Evolutionary conservation across 305 asterid species (phyloP), one percentile per base, ranked within the genome.

Genomic region (Fraxinus platypoda): DNA sequence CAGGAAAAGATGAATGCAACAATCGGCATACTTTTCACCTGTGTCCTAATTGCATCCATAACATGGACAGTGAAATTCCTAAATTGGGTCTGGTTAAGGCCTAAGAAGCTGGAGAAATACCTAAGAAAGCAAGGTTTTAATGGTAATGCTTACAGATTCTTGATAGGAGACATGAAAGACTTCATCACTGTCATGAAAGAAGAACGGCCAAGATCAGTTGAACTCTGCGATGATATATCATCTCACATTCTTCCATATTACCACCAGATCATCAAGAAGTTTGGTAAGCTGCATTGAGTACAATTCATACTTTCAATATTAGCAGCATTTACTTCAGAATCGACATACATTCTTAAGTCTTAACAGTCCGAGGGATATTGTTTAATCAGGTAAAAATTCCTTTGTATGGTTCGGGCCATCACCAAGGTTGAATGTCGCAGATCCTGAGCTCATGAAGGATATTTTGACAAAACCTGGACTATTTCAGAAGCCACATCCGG

Each of bases 341-440:
- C 8, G 4, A 46, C 21, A 17, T 5, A 2, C 43, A 37, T 17
- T 17, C 64, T 38, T 43, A 49, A 37, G 7, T 17, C 64, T 38
- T 43, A 49, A 43, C 9, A 15, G 34, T 75, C 57, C 64, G 34
- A 25, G 59, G 35, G 52, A 41, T 6, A 33, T 21, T 15, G 8
- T 33, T 71, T 38, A 34, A 75, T 66, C 81, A 92, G 93, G 95
- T 38, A 74, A 88, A 35, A 88, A 87, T 35, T 83, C 84, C 15
- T 91, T 89, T 75, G 25, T 87, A 23, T 90, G 96, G 94, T 62
- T 88, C 2, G 92, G 94, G 1, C 92, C 94, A 13, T 84, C 46
- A 2, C 94, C 93, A 13, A 86, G 84, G 13, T 7, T 90, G 83
- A 59, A 74, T 57, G 72, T 89, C 12, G 70, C 74, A 2, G 91